Conservation (phyloP, 148 eudicot genomes). For the Talinum fruticosum region DNA sequence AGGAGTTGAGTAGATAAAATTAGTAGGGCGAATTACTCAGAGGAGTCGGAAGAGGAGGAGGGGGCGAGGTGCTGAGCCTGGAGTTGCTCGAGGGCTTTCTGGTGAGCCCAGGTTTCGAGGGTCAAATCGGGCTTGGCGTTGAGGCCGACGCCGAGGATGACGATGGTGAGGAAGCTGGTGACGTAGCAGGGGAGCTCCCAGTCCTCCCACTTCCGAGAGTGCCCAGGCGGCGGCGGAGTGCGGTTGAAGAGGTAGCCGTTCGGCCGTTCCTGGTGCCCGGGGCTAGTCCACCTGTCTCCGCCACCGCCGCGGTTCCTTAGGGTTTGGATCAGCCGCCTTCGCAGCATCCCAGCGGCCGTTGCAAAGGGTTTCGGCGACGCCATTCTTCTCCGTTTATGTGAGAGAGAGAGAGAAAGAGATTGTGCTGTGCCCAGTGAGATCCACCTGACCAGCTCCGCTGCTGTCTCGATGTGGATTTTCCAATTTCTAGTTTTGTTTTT, state of each 20-base stretch:
- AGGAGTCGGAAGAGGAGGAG: conserved; percentile 29
- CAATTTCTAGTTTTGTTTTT: too few species aligned
- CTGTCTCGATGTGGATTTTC: too few species aligned
- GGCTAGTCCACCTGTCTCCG: conserved; percentile 53
- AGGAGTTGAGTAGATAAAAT: too few species aligned
- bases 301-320: conserved; percentile 56
- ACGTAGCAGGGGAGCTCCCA: conserved; percentile 97
- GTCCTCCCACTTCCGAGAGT: conserved; percentile 90
- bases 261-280: conserved; percentile 95
- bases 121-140: conserved; percentile 92
- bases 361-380: conserved; percentile 15
- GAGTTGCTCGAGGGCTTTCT: conserved; percentile 83
- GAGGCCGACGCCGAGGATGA: conserved; percentile 92
- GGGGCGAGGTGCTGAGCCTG: conserved; percentile 36
- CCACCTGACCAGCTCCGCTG: background rate
- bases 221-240: conserved; percentile 75
- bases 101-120: conserved; percentile 96
- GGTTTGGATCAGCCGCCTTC: conserved; percentile 43
- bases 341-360: conserved; percentile 26
- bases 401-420: background rate
- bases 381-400: conserved; percentile 18
- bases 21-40: conserved; percentile 14
- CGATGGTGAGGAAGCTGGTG: conserved; percentile 87
- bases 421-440: background rate
- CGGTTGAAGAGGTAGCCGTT: conserved; percentile 86